These are phyloP conservation scores for Pseudozyma sp. DNA, from an alignment of 1,284 basidiomycete species.

Conservation along the genomic window DNA sequence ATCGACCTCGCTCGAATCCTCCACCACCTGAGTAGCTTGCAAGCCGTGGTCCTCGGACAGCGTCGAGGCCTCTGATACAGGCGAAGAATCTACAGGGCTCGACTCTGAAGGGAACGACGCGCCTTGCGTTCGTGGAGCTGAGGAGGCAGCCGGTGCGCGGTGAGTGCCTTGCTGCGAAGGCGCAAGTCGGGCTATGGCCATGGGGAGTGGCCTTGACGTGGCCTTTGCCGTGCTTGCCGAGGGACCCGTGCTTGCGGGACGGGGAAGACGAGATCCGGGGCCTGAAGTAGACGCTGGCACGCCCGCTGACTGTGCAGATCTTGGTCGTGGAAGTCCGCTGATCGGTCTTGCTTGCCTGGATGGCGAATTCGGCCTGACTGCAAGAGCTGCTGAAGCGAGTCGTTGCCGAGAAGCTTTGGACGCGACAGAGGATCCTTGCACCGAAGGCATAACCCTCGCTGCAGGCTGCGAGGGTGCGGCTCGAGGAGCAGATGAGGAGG, in stretches of 20 bases:
- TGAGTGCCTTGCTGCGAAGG: conserved; percentile 15
- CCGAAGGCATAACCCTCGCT: conserved; percentile 4
- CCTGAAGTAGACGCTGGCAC: conserved; percentile 4
- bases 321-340: conserved; percentile 38
- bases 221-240: conserved; percentile 5
- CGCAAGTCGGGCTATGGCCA: conserved; percentile 40
- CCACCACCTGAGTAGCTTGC: neutral
- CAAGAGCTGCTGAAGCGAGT: conserved; percentile 26
- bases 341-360: conserved; percentile 23
- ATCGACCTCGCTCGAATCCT: neutral
- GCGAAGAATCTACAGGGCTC: conserved; percentile 2
- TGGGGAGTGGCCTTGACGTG: conserved; percentile 28
- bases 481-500: neutral
- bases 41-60: neutral
- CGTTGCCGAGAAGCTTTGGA: conserved; percentile 32
- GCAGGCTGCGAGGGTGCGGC: neutral
- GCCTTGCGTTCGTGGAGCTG: neutral
- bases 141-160: neutral
- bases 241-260: conserved; percentile 22
- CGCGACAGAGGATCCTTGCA: conserved; percentile 28
- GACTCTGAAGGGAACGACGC: neutral
- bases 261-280: conserved; percentile 36
- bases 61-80: conserved; percentile 1
- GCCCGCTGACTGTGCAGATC: conserved; percentile 6
- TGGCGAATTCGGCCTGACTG: conserved; percentile 16